phyloP scores from a whole-genome alignment of 306 rosid genomes.

The Cucurbita pepo region DNA sequence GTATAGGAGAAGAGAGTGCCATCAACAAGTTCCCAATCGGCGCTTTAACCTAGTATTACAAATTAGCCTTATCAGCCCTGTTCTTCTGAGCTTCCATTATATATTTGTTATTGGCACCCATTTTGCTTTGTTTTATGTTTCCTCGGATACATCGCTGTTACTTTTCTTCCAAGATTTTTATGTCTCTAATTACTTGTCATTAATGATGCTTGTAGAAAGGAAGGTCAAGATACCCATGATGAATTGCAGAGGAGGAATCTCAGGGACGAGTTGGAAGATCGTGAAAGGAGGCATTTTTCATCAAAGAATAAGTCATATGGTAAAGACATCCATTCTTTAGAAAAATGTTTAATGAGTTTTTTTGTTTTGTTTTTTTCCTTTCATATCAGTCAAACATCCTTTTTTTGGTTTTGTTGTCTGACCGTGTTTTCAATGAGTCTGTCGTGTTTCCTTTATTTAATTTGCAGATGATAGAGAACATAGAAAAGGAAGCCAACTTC shows the following conservation, averaged over 20 bases:
- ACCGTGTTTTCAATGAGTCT: not conserved
- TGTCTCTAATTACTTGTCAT: not conserved
- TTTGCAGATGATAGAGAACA: slow-evolving; percentile 81
- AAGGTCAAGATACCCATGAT: slow-evolving; percentile 80
- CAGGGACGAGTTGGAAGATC: slow-evolving; percentile 77
- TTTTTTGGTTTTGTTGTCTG: not conserved
- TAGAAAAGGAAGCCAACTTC: slow-evolving; percentile 53
- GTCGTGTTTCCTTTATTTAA: slow-evolving; percentile 11
- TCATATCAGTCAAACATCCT: not conserved
- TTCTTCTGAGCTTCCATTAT: not conserved
- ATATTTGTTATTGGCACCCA: not conserved
- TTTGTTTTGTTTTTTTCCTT: not conserved
- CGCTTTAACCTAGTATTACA: not conserved
- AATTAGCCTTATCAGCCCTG: not conserved
- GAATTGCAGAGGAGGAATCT: slow-evolving; percentile 79
- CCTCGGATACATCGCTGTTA: not conserved
- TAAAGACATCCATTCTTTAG: slow-evolving; percentile 1
- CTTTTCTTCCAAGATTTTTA: not conserved
- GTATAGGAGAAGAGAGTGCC: not conserved
- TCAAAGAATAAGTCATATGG: slow-evolving; percentile 77
- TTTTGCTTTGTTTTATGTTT: not conserved
- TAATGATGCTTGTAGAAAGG: slow-evolving; percentile 32
- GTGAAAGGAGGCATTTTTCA: slow-evolving; percentile 82
- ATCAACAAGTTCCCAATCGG: not conserved
- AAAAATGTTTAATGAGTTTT: not conserved